Evolutionary conservation across 768 basidiomycete species (phyloP), one percentile per base, ranked within the genome.

Genomic region (Guyanaporus albipodus): DNA sequence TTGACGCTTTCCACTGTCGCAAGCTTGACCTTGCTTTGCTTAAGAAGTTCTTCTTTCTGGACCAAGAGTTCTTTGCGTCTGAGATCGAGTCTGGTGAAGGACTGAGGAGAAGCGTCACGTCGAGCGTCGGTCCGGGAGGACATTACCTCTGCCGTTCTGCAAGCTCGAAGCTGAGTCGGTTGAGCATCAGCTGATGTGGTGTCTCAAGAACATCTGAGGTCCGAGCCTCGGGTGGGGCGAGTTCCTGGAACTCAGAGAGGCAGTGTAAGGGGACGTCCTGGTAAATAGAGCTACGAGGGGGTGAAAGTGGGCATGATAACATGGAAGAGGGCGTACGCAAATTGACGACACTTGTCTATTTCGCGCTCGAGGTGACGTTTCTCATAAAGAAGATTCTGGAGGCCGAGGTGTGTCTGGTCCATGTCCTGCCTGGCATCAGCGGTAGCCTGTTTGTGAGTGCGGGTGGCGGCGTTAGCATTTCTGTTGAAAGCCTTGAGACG

Each of bases 291-390:
- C 91, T 93, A 52, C 9, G 31, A 6, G 27, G 26, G 27, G 21
- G 34, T 49, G 32, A 41, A 46, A 45, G 17, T 23, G 41, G 51
- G 36, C 35, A 41, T 14, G 36, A 14, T 0, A 15, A 44, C 22
- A 22, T 22, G 33, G 24, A 32, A 23, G 14, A 27, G 7, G 18
- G 8, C 36, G 75, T 62, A 92, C 90, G 87, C 88, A 61, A 91
- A 94, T 61, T 93, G 90, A 38, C 88, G 79, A 67, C 91, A 94
- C 62, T 92, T 91, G 57, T 90, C 87, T 28, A 94, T 94, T 70
- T 94, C 91, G 46, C 88, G 77, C 65, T 92, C 89, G 6, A 94
- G 79, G 59, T 94, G 90, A 22, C 89, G 77, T 61, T 88, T 90
- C 68, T 94, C 91, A 56, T 93, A 94, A 39, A 87, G 75, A 28